phyloP scores from a whole-genome alignment of 192 early-diverging fungal genomes.

The Backusella macrospora region DNA sequence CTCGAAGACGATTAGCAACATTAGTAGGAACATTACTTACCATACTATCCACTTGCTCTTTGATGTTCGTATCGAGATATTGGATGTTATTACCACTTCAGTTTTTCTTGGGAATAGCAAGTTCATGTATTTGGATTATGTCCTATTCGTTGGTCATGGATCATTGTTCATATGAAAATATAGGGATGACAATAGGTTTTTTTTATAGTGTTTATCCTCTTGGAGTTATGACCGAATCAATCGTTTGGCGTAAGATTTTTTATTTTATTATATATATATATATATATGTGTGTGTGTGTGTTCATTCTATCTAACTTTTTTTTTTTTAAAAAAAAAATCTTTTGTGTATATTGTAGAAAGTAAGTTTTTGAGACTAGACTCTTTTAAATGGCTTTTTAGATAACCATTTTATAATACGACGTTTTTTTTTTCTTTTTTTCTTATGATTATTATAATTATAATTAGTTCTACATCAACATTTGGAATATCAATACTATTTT shows the following conservation, averaged over 20 bases:
- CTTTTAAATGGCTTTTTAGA: not conserved
- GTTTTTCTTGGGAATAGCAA: not conserved
- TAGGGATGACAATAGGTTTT: not conserved
- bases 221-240: not conserved
- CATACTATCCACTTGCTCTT: not conserved
- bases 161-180: not conserved
- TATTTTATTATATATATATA: not conserved
- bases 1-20: not conserved
- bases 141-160: not conserved
- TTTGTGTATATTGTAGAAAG: not conserved
- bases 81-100: not conserved
- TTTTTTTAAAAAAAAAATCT: not conserved
- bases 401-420: not conserved
- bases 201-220: conserved; percentile 9
- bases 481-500: not conserved
- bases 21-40: conserved; percentile 2
- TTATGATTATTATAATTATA: too few species aligned
- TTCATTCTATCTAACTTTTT: too few species aligned
- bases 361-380: not conserved
- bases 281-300: not conserved
- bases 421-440: too few species aligned
- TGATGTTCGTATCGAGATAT: not conserved
- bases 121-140: conserved; percentile 2
- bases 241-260: not conserved
- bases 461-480: not conserved